A percentile compares a stretch with the other conserved stretches of the same genome.
phyloP scores from a whole-genome alignment of 352 stramenopile species.

The Globisporangium spiculum region DNA sequence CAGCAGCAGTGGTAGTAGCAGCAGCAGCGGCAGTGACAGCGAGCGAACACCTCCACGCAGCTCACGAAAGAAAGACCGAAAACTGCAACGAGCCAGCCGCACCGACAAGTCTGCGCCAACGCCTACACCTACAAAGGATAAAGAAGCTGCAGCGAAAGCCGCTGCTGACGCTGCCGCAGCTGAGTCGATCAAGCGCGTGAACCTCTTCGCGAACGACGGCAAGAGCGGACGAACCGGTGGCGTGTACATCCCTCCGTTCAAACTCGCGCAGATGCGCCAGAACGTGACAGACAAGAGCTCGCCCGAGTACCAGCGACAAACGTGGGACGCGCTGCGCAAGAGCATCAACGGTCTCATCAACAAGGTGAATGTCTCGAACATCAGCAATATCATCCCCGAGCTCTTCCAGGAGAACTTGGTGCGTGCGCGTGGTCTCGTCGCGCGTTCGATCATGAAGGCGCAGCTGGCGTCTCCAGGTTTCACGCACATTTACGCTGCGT shows the following conservation, averaged over 20 bases:
- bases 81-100: background rate
- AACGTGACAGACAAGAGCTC: slow-evolving; percentile 56
- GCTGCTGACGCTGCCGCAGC: background rate
- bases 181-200: slow-evolving; percentile 21
- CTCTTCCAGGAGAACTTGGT: slow-evolving; percentile 98
- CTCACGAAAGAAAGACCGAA: slow-evolving; percentile 11
- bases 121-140: background rate
- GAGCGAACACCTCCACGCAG: slow-evolving; percentile 25
- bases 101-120: slow-evolving; percentile 2
- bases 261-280: slow-evolving; percentile 78
- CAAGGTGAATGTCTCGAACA: slow-evolving; percentile 93
- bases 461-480: slow-evolving; percentile 95
- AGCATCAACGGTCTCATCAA: slow-evolving; percentile 99
- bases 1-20: slow-evolving; percentile 1
- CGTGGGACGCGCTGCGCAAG: slow-evolving; percentile 96
- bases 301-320: slow-evolving; percentile 87
- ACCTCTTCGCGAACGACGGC: slow-evolving; percentile 38
- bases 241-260: slow-evolving; percentile 92
- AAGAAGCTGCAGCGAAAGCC: background rate
- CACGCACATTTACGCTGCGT: slow-evolving; percentile 95
- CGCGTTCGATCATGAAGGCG: slow-evolving; percentile 94
- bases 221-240: slow-evolving; percentile 76
- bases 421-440: slow-evolving; percentile 93
- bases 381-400: slow-evolving; percentile 94
- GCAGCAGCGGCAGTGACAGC: slow-evolving; percentile 6